A percentile compares a stretch with the other conserved stretches of the same genome.
Conservation (phyloP, 495 filamentous ascomycete species). For the Hapsidospora chrysogenum region DNA sequence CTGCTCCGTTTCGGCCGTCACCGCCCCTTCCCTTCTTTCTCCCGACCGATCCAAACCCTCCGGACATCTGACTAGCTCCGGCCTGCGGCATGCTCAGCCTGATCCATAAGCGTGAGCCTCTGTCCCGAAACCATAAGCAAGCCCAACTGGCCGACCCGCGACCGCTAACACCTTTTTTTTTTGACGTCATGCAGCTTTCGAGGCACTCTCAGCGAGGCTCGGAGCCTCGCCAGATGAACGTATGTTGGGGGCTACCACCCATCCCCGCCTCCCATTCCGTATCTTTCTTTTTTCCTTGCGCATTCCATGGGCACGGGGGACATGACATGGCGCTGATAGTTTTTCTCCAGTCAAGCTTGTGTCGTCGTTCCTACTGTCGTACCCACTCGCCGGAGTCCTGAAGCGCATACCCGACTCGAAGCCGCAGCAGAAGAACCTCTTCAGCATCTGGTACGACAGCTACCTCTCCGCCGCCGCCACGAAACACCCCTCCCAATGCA, state of each 20-base stretch:
- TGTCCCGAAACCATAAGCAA: no score
- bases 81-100: no score
- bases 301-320: no score
- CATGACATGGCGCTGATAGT: not conserved
- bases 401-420: slow-evolving; percentile 80
- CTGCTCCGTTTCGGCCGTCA: no score
- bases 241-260: not conserved
- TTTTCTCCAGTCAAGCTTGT: slow-evolving; percentile 69
- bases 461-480: not conserved
- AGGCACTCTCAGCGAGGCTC: not conserved
- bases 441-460: slow-evolving; percentile 50
- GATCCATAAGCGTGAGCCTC: no score
- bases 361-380: slow-evolving; percentile 79
- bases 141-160: no score
- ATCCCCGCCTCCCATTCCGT: not conserved
- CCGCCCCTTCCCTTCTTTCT: no score
- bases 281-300: not conserved
- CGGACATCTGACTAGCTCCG: no score
- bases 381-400: slow-evolving; percentile 74
- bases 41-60: no score
- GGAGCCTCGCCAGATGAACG: slow-evolving; percentile 3
- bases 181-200: slow-evolving; percentile 1
- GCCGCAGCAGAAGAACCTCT: slow-evolving; percentile 78
- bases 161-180: no score
- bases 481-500: no score